Percentiles rank a stretch among this genome's conserved stretches.
phyloP scores from a whole-genome alignment of 2,329 filamentous ascomycete genomes.

The Hypoxylon sp. region DNA sequence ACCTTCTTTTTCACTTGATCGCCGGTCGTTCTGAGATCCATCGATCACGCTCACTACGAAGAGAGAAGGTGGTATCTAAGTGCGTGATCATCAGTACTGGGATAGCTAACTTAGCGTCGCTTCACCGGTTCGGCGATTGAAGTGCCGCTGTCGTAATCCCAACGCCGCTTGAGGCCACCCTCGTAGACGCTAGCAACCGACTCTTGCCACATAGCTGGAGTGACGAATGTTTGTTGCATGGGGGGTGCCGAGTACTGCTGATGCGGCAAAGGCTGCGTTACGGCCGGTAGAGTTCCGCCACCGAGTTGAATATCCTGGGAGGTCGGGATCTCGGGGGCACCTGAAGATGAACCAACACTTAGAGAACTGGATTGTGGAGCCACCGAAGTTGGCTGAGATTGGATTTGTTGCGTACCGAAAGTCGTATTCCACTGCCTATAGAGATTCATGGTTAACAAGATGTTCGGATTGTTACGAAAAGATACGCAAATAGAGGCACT shows the following conservation, averaged over 20 bases:
- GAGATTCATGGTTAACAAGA: slow-evolving; percentile 42
- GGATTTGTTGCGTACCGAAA: slow-evolving; percentile 79
- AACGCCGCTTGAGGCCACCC: slow-evolving; percentile 73
- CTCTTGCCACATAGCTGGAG: slow-evolving; percentile 81
- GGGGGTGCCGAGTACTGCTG: slow-evolving; percentile 68
- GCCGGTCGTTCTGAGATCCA: slow-evolving; percentile 24
- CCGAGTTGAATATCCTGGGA: slow-evolving; percentile 68
- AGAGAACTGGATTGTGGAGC: slow-evolving; percentile 65
- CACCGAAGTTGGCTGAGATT: slow-evolving; percentile 60
- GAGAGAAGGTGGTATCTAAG: slow-evolving; percentile 42
- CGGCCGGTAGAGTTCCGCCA: slow-evolving; percentile 61
- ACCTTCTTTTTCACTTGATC: slow-evolving; percentile 20
- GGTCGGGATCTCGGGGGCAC: slow-evolving; percentile 67
- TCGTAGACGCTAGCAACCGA: slow-evolving; percentile 79
- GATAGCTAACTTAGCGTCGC: slow-evolving; percentile 49
- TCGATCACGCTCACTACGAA: slow-evolving; percentile 32
- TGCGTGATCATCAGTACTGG: slow-evolving; percentile 30
- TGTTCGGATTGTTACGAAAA: background rate
- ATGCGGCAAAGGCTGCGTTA: slow-evolving; percentile 63
- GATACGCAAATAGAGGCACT: slow-evolving; percentile 58
- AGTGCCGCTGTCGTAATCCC: slow-evolving; percentile 67
- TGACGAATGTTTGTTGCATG: slow-evolving; percentile 72
- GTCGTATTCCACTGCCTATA: slow-evolving; percentile 93
- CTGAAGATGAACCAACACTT: slow-evolving; percentile 67
- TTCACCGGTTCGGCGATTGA: slow-evolving; percentile 53